Base-by-base conservation (phyloP, 202 grass and related monocot species). In the Musa balbisiana region DNA sequence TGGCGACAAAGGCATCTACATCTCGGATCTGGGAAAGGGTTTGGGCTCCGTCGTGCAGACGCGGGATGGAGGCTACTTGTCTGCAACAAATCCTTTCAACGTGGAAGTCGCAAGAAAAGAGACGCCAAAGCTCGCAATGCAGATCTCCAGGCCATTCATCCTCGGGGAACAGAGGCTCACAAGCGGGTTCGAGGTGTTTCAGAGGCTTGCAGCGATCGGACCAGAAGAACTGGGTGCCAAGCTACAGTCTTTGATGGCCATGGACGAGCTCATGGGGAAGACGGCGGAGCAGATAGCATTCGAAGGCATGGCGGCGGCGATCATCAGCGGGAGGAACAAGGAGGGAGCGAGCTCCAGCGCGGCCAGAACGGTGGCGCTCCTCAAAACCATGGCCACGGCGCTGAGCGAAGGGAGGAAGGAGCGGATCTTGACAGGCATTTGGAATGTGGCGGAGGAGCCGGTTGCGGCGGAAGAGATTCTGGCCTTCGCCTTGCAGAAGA, bases 211-310 rank as follows among this genome's bases (percentile, higher is more conserved):
- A 29, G 62, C 75, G 0, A 59, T 75, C 0, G 91, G 88, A 0
- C 75, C 62, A 0, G 91, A 94, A 9, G 79, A 86, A 15, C 55
- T 93, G n/a, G 74, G 82, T 1, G 33, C 58, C 2, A 88, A 90
- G 75, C 67, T 98, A 0, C 74, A 72, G 17, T 69, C 71, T 20
- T 77, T 98, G 55, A 60, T 80, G 8, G 26, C 85, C 6, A 88
- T 91, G 54, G 94, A 98, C 67, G 91, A 98, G 29, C 71, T 94
- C 23, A 78, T 83, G 58, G 94, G 91, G 49, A 98, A 98, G 81
- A 94, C 91, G 1, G 94, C 94, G 0, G 94, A 98, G 72, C 94
- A 98, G 49, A 92, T 94, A 67, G 94, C 94, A 27, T 94, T 98
- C 33, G 94, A 98, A 73, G 94, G 94, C 67, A 98, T 94, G 89